Conservation (phyloP, 1,284 basidiomycete species). For the Chalciporus piperatoides region DNA sequence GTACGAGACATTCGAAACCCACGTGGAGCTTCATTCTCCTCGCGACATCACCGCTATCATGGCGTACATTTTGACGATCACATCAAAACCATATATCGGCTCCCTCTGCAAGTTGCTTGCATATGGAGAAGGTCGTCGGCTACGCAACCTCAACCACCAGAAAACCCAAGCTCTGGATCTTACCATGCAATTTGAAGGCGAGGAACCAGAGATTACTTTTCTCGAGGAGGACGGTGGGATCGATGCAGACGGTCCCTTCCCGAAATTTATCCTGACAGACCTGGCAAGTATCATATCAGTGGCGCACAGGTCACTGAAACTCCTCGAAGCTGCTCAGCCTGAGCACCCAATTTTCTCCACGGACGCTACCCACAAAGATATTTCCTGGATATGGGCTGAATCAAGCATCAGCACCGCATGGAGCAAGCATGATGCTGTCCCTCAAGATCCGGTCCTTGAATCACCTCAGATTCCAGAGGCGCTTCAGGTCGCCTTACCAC, state of each 20-base stretch:
- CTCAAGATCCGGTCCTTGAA: not conserved
- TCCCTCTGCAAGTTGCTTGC: constrained; percentile 55
- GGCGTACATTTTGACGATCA: constrained; percentile 59
- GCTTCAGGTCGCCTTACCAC: not conserved
- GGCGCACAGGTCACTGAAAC: constrained; percentile 61
- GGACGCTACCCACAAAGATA: constrained; percentile 28
- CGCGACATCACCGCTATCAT: constrained; percentile 46
- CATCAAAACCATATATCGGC: constrained; percentile 59
- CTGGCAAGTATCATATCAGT: constrained; percentile 51
- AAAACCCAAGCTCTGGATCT: constrained; percentile 22
- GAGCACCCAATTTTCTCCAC: constrained; percentile 50
- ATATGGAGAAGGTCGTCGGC: constrained; percentile 39
- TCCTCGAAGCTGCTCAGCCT: constrained; percentile 59
- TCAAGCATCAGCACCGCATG: constrained; percentile 47
- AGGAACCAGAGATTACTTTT: constrained; percentile 37
- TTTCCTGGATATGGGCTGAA: constrained; percentile 66
- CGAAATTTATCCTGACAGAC: constrained; percentile 53
- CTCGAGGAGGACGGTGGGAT: constrained; percentile 38
- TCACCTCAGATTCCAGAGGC: not conserved
- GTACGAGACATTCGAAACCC: constrained; percentile 46
- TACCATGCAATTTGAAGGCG: constrained; percentile 33
- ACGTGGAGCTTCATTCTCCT: constrained; percentile 50
- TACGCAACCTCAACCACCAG: constrained; percentile 20
- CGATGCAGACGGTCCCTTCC: constrained; percentile 42
- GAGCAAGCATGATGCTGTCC: constrained; percentile 15